Base-by-base conservation (phyloP, 1,139 yeast genomes). In the Sugiyamaella grinbergsii region DNA sequence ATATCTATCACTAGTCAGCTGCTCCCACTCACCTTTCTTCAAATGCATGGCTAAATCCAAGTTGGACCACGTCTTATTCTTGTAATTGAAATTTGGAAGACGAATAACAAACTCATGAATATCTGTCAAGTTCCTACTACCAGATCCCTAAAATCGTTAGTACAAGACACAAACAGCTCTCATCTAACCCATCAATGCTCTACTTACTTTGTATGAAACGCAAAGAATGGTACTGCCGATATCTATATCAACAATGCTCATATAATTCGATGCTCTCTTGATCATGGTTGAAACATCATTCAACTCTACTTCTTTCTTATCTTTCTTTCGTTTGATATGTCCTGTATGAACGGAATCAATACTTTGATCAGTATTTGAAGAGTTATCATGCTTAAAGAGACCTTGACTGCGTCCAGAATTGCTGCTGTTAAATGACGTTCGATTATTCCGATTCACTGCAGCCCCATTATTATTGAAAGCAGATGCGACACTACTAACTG, bases 21-120 rank as follows among this genome's bases (percentile, higher is more conserved):
- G 15, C 36, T 24, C 41, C 28, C 6, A 40, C 53, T 44, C 45
- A 59, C 63, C 70, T 56, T 81, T 83, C 63, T 83, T 80, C 47
- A 89, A 64, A 38, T 81, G 77, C 50, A 79, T 68, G 26, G 84
- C 76, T 43, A 89, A 73, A 54, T 90, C 97, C 56, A 85, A 80
- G 46, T 80, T 80, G 1, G 95, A 82, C 94, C 96, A 87, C 26
- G 88, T 72, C 70, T 82, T 83, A 66, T 88, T 79, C 42, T 66
- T 67, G 63, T 86, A 85, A 53, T 72, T 76, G 42, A 89, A 70
- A n/a, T 70, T 71, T 0, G 96, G 96, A 36, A 88, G 71, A 22
- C 74, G 76, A 31, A 90, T 72, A 22, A 75, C 76, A 54, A 91
- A 76, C 55, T 82, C 80, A 56, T 85, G 84, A 11, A 90, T 85